A percentile compares a stretch with the other conserved stretches of the same genome.
Evolutionary conservation across 139 green algal species (phyloP).

Genomic region (Haematococcus lacustris): DNA sequence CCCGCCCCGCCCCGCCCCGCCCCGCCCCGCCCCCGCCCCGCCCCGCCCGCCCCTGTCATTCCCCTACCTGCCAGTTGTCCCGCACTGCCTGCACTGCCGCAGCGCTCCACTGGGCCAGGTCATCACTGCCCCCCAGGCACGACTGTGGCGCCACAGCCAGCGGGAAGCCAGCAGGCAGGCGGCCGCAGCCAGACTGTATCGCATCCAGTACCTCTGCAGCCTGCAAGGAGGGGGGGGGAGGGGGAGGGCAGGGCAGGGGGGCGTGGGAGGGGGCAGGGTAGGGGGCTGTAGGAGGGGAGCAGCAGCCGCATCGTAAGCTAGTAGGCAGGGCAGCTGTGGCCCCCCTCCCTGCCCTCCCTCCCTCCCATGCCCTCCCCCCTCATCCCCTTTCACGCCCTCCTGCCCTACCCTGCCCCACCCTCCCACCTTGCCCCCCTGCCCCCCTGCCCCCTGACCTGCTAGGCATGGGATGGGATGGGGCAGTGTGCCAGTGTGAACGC

Average conservation of each 20-base stretch:
- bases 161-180: constrained; percentile 17
- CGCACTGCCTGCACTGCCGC: background rate
- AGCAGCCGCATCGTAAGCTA: background rate
- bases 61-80: background rate
- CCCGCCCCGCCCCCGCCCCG: too few relatives aligned
- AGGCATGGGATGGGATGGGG: background rate
- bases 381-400: too few relatives aligned
- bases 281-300: background rate
- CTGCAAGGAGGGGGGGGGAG: too few relatives aligned
- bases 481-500: too few relatives aligned
- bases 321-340: background rate
- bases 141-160: constrained; percentile 65
- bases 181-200: constrained; percentile 26
- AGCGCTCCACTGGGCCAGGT: background rate
- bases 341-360: too few relatives aligned
- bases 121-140: constrained; percentile 55
- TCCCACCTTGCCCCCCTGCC: too few relatives aligned
- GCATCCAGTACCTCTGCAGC: constrained; percentile 68
- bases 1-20: too few relatives aligned
- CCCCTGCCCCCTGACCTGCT: background rate
- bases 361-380: too few relatives aligned
- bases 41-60: too few relatives aligned
- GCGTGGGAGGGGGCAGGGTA: background rate
- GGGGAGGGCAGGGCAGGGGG: too few relatives aligned
- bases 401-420: too few relatives aligned